These are phyloP conservation scores for Nothophaeocryptopus gaeumannii DNA, from an alignment of 2,329 filamentous ascomycete genomes.

Conservation along the genomic window DNA sequence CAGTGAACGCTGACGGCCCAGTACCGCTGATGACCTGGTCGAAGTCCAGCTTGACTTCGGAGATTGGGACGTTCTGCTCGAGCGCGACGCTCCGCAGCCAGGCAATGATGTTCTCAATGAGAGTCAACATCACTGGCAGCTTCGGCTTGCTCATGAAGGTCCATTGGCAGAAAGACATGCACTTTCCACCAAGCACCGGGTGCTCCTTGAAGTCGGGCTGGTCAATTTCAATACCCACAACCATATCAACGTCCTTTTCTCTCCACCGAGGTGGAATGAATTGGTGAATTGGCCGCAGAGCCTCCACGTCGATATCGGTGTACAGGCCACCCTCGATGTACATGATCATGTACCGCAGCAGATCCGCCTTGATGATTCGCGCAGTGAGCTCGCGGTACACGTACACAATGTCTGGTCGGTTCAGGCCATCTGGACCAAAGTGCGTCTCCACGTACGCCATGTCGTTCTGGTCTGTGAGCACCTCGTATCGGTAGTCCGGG, in stretches of 20 bases:
- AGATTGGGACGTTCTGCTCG: constrained; percentile 58
- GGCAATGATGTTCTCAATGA: constrained; percentile 66
- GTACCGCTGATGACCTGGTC: constrained; percentile 72
- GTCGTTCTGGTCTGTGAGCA: constrained; percentile 67
- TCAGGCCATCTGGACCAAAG: constrained; percentile 63
- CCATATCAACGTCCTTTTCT: constrained; percentile 65
- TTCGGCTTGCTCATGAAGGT: constrained; percentile 68
- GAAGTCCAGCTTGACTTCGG: constrained; percentile 64
- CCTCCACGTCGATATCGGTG: constrained; percentile 60
- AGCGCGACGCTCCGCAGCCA: constrained; percentile 62
- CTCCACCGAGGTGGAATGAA: constrained; percentile 65
- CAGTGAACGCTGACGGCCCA: constrained; percentile 67
- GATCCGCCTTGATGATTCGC: constrained; percentile 65
- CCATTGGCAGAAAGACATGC: constrained; percentile 71
- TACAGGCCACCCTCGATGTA: constrained; percentile 64
- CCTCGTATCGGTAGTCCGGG: constrained; percentile 64
- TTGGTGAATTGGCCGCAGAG: constrained; percentile 51
- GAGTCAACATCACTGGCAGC: constrained; percentile 64
- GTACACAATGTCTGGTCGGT: constrained; percentile 64
- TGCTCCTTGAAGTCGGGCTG: constrained; percentile 64
- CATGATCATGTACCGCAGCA: constrained; percentile 65
- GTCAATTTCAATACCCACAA: constrained; percentile 69
- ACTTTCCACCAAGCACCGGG: constrained; percentile 65
- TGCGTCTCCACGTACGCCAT: constrained; percentile 65
- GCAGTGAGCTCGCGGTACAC: constrained; percentile 60